These are phyloP conservation scores for Pisolithus microcarpus DNA, from an alignment of 768 basidiomycete genomes.

Conservation along the genomic window DNA sequence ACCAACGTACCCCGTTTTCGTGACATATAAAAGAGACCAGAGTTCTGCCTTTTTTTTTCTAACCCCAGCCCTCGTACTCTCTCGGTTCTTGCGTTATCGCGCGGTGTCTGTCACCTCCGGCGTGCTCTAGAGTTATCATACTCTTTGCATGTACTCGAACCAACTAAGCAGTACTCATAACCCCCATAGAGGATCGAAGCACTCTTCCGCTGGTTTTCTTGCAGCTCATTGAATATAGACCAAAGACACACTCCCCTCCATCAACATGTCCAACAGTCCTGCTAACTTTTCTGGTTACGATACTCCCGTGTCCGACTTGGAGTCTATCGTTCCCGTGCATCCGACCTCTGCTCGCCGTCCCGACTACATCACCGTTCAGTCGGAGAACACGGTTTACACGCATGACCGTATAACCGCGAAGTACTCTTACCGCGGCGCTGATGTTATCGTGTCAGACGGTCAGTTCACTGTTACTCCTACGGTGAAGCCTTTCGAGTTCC, in stretches of 20 bases:
- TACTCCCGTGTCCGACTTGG: slow-evolving; percentile 67
- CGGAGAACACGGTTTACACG: slow-evolving; percentile 73
- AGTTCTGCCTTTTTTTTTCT: too few species aligned
- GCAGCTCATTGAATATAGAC: slow-evolving; percentile 32
- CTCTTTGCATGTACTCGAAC: slow-evolving; percentile 90
- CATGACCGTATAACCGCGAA: slow-evolving; percentile 78
- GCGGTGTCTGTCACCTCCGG: slow-evolving; percentile 10
- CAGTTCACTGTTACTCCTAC: slow-evolving; percentile 76
- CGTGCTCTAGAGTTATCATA: slow-evolving; percentile 27
- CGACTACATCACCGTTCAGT: slow-evolving; percentile 71
- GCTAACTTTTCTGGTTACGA: slow-evolving; percentile 58
- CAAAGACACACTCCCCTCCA: slow-evolving; percentile 13
- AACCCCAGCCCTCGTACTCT: not conserved
- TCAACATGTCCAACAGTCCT: slow-evolving; percentile 43
- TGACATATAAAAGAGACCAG: not conserved
- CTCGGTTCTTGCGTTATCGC: not conserved
- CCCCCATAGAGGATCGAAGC: slow-evolving; percentile 79
- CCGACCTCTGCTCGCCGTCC: slow-evolving; percentile 80
- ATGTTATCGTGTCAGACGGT: slow-evolving; percentile 63
- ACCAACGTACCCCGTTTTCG: not conserved
- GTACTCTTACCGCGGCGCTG: slow-evolving; percentile 74
- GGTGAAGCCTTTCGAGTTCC: slow-evolving; percentile 80
- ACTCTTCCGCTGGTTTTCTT: slow-evolving; percentile 67
- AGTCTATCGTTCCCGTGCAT: slow-evolving; percentile 65
- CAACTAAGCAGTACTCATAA: slow-evolving; percentile 86